Conservation (phyloP, 805 yeast species). For the Metschnikowia corniflorae region DNA sequence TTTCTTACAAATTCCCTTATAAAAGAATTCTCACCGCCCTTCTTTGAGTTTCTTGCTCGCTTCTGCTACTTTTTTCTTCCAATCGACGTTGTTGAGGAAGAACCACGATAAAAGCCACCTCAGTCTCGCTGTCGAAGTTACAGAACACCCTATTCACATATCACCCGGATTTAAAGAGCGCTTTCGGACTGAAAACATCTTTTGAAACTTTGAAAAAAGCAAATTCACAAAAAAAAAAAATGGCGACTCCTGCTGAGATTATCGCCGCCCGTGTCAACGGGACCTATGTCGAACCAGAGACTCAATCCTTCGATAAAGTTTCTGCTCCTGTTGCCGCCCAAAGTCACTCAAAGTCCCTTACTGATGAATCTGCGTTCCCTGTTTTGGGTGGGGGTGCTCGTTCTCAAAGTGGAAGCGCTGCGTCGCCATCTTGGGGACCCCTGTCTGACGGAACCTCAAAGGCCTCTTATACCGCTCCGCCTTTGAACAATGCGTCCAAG, state of each 20-base stretch:
- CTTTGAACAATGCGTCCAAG: slow-evolving; percentile 7
- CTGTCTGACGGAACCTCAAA: slow-evolving; percentile 22
- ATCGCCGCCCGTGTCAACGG: slow-evolving; percentile 44
- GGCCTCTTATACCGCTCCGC: slow-evolving; percentile 21
- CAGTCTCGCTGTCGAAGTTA: no score
- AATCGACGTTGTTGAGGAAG: no score
- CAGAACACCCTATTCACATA: no score
- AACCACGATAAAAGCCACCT: no score
- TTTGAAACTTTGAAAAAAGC: no score
- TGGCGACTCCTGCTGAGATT: slow-evolving; percentile 48
- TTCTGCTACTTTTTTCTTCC: no score
- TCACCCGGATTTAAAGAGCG: no score
- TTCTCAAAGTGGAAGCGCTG: slow-evolving; percentile 16
- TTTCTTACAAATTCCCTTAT: no score
- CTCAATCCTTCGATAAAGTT: background rate
- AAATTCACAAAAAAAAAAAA: slow-evolving; percentile 8
- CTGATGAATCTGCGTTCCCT: slow-evolving; percentile 61
- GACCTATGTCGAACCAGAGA: slow-evolving; percentile 17
- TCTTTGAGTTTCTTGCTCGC: no score
- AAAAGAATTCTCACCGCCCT: no score
- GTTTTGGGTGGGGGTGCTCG: slow-evolving; percentile 50
- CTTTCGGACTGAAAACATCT: no score
- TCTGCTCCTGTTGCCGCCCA: slow-evolving; percentile 6
- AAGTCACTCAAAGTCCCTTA: slow-evolving; percentile 33
- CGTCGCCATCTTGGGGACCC: slow-evolving; percentile 42